phyloP scores from a whole-genome alignment of 257 asterid species.

The Anisodus tanguticus region DNA sequence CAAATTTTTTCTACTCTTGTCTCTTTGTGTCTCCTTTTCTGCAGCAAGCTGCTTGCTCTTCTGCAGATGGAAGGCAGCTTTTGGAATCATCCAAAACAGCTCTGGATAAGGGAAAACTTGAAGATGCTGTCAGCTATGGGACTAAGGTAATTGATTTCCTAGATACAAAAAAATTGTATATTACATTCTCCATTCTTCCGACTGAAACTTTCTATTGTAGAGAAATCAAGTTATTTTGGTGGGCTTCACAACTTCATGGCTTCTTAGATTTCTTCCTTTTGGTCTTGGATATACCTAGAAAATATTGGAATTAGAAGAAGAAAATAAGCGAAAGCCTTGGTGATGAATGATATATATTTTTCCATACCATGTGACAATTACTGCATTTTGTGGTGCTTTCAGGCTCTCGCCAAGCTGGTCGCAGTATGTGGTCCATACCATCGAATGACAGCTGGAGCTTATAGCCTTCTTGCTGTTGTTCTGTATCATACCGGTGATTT shows the following conservation, averaged over 20 bases:
- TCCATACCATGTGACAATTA: constrained; percentile 12
- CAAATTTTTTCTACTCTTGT: constrained; percentile 20
- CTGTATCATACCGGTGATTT: constrained; percentile 99
- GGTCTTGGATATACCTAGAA: background rate
- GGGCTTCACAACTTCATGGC: constrained; percentile 10
- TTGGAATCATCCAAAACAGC: constrained; percentile 97
- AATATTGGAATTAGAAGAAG: constrained; percentile 4
- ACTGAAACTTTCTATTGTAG: constrained; percentile 20
- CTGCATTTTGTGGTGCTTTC: constrained; percentile 35
- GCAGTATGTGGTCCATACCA: constrained; percentile 98
- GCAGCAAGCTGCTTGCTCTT: constrained; percentile 95
- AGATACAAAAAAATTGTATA: constrained; percentile 4
- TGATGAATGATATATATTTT: background rate
- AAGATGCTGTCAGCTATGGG: constrained; percentile 91
- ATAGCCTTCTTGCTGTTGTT: constrained; percentile 98
- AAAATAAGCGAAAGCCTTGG: constrained; percentile 10
- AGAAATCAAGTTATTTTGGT: constrained; percentile 7
- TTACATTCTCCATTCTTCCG: constrained; percentile 5
- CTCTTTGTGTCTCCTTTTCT: constrained; percentile 22
- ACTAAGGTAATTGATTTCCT: constrained; percentile 64
- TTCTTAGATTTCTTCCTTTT: background rate
- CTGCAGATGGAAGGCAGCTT: constrained; percentile 93
- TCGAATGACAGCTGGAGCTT: constrained; percentile 94
- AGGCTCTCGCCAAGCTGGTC: constrained; percentile 96
- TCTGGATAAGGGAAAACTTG: constrained; percentile 96